Evolutionary conservation across 148 eudicot species (phyloP), one percentile per base, ranked within the genome.

Genomic region (Rhododendron simsii): DNA sequence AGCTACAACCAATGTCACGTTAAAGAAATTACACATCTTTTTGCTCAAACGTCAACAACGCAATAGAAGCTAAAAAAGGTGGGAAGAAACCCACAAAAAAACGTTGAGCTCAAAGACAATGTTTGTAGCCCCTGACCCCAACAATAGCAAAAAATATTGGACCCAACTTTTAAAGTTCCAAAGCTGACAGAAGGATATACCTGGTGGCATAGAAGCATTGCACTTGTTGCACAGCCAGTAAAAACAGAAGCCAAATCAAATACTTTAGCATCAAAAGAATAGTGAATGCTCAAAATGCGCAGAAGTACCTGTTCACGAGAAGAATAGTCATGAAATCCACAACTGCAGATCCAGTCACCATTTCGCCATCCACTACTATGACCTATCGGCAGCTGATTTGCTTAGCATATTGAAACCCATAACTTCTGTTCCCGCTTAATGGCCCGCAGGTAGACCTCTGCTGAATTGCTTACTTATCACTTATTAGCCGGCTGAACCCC

Each of bases 291-390:
- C 47, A 20, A 48, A 51, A 13, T 69, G 44, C 35, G 33, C 35
- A n/a, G 47, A 45, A 33, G 39, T 47, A 47, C 50, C 95, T 93
- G 88, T 30, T 87, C 83, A 80, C 95, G 93, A 73, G 94, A 93
- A 71, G 94, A 89, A 85, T 94, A 93, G 89, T 93, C 93, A 88
- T 94, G 95, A 87, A 94, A 93, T 81, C 98, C 95, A 87, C 98
- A 94, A 53, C 51, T 89, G 91, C 98, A 94, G 81, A 92, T 86
- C 98, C 98, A 94, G 81, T 94, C 95, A 89, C 98, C 98, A 87
- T 79, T 89, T 50, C 94, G 92, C 98, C 98, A 93, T 30, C 90
- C 95, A 74, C 93, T 92, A 57, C 50, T 0, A 47, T 90, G 88
- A 87, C 82, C 89, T 73, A 88, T 53, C 67, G 87, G 71, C 37